Base-by-base conservation (phyloP, 805 yeast species). In the Vanderwaltozyma yarrowii region DNA sequence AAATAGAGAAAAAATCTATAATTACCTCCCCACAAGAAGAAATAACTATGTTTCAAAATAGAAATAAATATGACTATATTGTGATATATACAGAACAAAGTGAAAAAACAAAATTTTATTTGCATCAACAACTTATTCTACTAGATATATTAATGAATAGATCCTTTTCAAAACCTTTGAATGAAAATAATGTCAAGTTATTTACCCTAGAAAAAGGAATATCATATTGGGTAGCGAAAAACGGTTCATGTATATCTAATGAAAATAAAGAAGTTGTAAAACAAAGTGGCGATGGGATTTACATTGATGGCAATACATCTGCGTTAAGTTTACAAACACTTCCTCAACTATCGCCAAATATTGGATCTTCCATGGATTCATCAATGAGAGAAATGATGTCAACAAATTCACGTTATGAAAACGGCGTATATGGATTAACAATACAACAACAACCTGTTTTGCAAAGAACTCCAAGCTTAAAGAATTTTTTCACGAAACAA, bases 1-100 rank as follows among this genome's bases (percentile, higher is more conserved):
- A 80, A 38, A 60, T 88, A n/a, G 83, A 80, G 47, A 69, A 66
- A 31, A 61, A 73, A 33, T 69, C 89, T 10, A 61, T 77, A 41
- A 56, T 74, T 13, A 67, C 73, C 2, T 66, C 82, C 13, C 74
- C 87, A 2, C 66, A 66, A 12, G 54, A 56, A 3, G 92, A 85
- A 50, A 70, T 69, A 36, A 53, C 49, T 1, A 45, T 70, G 35
- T 87, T 87, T 49, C 56, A 61, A 17, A 56, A 63, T 3, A 61
- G 95, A 45, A 58, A 66, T 39, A 46, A 52, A 11, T 86, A 71
- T 52, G 84, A 80, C 35, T 60, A 76, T 32, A 65, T 89, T 1
- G 78, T 88, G 2, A 47, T 83, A 2, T 77, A 85, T 41, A 52
- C 61, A 2, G 38, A 42, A 20, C 43, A 45, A 23, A 35, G 42